phyloP scores from a whole-genome alignment of 805 yeast genomes.

The Teunomyces lycoperdinae region DNA sequence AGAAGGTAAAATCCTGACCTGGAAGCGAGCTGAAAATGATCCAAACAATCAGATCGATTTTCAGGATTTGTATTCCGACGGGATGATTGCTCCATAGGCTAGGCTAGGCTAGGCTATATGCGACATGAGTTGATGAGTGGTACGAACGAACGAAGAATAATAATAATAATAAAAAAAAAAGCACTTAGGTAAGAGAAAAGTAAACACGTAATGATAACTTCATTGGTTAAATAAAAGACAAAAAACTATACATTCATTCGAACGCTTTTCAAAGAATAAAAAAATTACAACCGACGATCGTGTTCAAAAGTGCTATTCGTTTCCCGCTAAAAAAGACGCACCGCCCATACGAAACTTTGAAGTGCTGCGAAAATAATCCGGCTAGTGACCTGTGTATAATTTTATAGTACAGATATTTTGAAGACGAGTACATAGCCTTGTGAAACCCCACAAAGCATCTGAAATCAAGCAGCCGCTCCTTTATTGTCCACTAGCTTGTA shows the following conservation, averaged over 20 bases:
- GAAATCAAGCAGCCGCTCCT: neutral
- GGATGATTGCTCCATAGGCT: constrained; percentile 28
- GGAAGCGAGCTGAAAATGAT: constrained; percentile 69
- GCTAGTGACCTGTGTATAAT: neutral
- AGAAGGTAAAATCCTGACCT: constrained; percentile 49
- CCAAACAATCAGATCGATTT: constrained; percentile 48
- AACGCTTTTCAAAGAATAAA: too few relatives aligned
- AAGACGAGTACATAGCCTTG: neutral
- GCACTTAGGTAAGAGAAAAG: too few relatives aligned
- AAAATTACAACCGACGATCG: too few relatives aligned
- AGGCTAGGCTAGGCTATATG: neutral
- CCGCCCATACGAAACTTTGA: too few relatives aligned
- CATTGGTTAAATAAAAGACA: too few relatives aligned
- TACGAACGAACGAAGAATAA: too few relatives aligned
- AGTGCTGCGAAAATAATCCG: neutral
- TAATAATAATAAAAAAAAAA: too few relatives aligned
- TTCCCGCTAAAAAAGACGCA: too few relatives aligned
- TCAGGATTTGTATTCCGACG: constrained; percentile 49
- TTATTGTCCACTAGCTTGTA: neutral
- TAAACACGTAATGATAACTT: too few relatives aligned
- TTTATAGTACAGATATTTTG: neutral
- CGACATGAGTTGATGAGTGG: too few relatives aligned
- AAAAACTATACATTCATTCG: too few relatives aligned
- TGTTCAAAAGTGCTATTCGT: too few relatives aligned
- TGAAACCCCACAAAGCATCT: neutral